These are phyloP conservation scores for Bolboschoenoplectus hybrid DNA, from an alignment of 202 grass and related monocot genomes.

Conservation along the genomic window DNA sequence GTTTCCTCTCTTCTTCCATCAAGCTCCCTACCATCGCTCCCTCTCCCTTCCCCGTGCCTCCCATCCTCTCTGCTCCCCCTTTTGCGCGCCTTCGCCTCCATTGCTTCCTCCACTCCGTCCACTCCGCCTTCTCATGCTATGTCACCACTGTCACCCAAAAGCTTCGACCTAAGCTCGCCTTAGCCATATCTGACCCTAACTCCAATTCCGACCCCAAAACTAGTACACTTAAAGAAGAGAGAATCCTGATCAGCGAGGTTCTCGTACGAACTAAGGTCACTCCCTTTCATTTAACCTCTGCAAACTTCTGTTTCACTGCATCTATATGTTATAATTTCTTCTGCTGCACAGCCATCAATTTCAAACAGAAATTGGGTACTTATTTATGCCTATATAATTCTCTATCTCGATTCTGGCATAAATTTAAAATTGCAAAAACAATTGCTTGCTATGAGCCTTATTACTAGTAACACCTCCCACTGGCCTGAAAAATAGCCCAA, in stretches of 20 bases:
- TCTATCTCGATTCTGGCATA: not conserved
- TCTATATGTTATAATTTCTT: not conserved
- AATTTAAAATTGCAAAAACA: not conserved
- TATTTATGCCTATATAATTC: not conserved
- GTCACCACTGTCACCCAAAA: constrained; percentile 17
- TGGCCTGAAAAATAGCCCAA: not conserved
- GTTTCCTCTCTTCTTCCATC: constrained; percentile 70
- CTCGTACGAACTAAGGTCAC: constrained; percentile 57
- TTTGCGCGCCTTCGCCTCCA: constrained; percentile 73
- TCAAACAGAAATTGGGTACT: not conserved
- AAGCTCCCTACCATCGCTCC: constrained; percentile 45
- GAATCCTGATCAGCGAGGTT: constrained; percentile 95
- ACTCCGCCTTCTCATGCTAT: constrained; percentile 38
- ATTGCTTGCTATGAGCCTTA: not conserved
- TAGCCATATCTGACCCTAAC: constrained; percentile 41
- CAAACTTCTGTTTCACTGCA: constrained; percentile 8
- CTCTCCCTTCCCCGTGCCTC: constrained; percentile 7
- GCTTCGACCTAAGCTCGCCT: constrained; percentile 37
- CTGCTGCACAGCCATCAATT: not conserved
- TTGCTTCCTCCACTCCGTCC: constrained; percentile 49
- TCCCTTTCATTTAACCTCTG: not conserved
- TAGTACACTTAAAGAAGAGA: constrained; percentile 62
- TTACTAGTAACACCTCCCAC: not conserved
- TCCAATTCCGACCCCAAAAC: constrained; percentile 46
- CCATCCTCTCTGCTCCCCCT: constrained; percentile 57